Evolutionary conservation across 2,329 filamentous ascomycete species (phyloP).

Genomic region (Corniculantispora saksenae): DNA sequence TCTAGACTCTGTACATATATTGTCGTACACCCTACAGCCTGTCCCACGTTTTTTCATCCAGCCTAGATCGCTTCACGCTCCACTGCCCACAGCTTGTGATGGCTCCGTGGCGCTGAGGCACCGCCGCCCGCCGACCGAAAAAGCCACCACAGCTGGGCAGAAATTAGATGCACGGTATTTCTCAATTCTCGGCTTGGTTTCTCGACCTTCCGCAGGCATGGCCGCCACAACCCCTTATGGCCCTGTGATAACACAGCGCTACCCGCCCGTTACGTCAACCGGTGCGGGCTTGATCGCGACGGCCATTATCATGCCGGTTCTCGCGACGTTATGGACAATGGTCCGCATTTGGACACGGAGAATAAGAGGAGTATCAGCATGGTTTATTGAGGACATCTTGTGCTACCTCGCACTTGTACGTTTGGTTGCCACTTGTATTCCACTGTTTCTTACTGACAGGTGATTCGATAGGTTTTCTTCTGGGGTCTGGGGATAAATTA

Average conservation of each 20-base stretch:
- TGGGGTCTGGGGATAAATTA: constrained; percentile 23
- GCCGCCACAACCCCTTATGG: not conserved
- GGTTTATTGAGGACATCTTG: constrained; percentile 22
- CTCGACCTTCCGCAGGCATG: not conserved
- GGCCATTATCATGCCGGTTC: constrained; percentile 21
- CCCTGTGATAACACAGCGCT: not conserved
- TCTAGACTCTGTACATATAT: constrained; percentile 11
- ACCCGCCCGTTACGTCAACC: constrained; percentile 18
- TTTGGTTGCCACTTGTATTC: not conserved
- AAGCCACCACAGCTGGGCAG: not conserved
- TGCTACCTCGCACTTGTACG: constrained; percentile 23
- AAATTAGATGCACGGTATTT: not conserved
- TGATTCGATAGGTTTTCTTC: constrained; percentile 17
- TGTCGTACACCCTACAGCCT: not conserved
- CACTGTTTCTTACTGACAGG: not conserved
- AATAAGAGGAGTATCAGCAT: constrained; percentile 19
- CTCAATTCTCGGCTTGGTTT: not conserved
- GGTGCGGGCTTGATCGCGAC: constrained; percentile 21
- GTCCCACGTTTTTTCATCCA: not conserved
- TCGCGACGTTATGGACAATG: constrained; percentile 22
- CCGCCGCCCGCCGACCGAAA: not conserved
- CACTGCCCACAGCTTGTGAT: not conserved
- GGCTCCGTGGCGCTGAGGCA: constrained; percentile 7
- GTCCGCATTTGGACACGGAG: constrained; percentile 24
- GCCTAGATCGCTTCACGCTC: not conserved